Base-by-base conservation (phyloP, 768 basidiomycete genomes). In the Trametes coccinea region DNA sequence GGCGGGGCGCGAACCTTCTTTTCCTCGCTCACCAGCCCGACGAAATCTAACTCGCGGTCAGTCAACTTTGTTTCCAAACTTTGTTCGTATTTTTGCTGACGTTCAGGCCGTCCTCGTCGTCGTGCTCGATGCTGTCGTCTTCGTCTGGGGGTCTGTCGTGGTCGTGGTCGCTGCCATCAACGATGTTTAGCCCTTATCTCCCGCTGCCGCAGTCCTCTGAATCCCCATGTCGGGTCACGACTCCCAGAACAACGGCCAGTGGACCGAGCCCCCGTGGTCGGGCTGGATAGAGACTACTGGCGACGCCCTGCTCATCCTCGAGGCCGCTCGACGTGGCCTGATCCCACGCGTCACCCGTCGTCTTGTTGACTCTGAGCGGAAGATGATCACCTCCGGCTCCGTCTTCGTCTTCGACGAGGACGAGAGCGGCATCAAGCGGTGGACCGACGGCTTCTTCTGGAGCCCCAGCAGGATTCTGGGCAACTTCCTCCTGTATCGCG, bases 401-500 rank as follows among this genome's bases (percentile, higher is more conserved):
- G 93, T 98, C 10, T 98, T 98, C 69, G 95, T 97, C 66, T 98
- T 97, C 71, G 93, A 98, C 74, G 95, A 97, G 78, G 90, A 93
- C 69, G 94, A 96, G 76, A 93, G 92, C 70, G 94, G 95, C 30
- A 98, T 98, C 78, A 96, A 95, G 78, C 84, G 95, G 46, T 97
- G 95, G 92, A 98, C 95, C 1, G 95, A 98, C 76, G 94, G 95
- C n/a, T 88, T 92, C 72, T 90, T 90, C 72, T 97, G 95, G 95
- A 92, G 89, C 66, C 95, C 95, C 0, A 90, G 88, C 66, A 81
- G 95, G 60, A 97, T 97, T 34, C 78, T 97, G 60, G 93, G 93
- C 68, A 98, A 98, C 74, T 98, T 97, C 71, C 79, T 98, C 69
- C 86, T 96, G 63, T 98, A 98, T 76, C 89, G 95, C 64, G 93